Evolutionary conservation across 176 grass and related monocot genomes (phyloP).

Genomic region (Rhynchospora tenuis): DNA sequence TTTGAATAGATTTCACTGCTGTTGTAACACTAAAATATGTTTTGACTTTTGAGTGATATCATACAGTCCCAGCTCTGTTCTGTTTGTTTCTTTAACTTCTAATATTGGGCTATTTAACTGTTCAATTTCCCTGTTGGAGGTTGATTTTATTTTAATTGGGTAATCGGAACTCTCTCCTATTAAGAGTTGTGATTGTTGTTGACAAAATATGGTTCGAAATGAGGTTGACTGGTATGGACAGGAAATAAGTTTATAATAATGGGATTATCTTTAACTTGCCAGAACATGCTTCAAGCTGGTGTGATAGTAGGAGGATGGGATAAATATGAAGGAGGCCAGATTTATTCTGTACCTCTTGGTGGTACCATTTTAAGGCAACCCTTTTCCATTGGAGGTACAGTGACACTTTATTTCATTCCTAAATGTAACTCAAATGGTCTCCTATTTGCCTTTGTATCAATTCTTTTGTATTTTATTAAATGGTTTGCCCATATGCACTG

Average conservation of each 20-base stretch:
- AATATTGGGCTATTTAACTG: not conserved
- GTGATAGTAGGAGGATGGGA: slow-evolving; percentile 97
- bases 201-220: not conserved
- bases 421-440: not conserved
- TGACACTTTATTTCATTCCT: not conserved
- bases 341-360: slow-evolving; percentile 88
- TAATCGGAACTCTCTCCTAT: not conserved
- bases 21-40: not conserved
- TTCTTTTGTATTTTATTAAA: not conserved
- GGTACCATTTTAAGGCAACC: slow-evolving; percentile 78
- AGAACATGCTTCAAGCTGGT: slow-evolving; percentile 98
- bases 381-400: slow-evolving; percentile 90
- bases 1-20: not conserved
- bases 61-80: not conserved
- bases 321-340: slow-evolving; percentile 93
- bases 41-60: not conserved
- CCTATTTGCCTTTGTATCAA: not conserved
- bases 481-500: not conserved
- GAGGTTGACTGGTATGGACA: not conserved
- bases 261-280: slow-evolving; percentile 14
- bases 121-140: not conserved
- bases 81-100: not conserved
- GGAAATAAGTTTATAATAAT: not conserved
- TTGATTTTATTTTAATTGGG: not conserved
- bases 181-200: not conserved